Conservation (phyloP, 2,329 filamentous ascomycete species). For the Monilinia laxa region DNA sequence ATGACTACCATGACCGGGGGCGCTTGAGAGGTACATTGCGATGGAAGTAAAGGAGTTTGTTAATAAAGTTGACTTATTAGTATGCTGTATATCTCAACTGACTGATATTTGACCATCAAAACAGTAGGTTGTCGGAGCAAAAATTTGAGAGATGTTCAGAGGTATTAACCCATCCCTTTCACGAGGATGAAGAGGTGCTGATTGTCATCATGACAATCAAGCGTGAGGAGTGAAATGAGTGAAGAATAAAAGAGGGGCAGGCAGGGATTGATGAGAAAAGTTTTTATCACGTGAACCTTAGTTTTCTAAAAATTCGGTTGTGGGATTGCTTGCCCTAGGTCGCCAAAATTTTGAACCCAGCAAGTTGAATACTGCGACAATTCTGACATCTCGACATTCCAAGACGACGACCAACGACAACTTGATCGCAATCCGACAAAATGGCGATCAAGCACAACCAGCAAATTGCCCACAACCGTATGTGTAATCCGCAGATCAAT, state of each 20-base stretch:
- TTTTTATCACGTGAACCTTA: constrained; percentile 18
- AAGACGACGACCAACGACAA: constrained; percentile 32
- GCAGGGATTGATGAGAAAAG: constrained; percentile 6
- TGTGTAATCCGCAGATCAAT: constrained; percentile 45
- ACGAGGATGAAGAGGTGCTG: not conserved
- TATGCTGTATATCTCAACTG: not conserved
- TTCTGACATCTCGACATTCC: constrained; percentile 27
- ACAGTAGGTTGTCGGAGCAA: not conserved
- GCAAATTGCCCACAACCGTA: constrained; percentile 94
- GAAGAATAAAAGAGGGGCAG: constrained; percentile 17
- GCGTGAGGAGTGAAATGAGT: not conserved
- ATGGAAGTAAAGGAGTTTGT: not conserved
- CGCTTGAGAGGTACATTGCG: not conserved
- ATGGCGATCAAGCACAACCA: constrained; percentile 99
- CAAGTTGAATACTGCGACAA: constrained; percentile 28
- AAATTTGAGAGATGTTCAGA: not conserved
- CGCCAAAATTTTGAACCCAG: constrained; percentile 24
- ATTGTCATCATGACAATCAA: too few species aligned
- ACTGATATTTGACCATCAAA: not conserved
- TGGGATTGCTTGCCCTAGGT: constrained; percentile 25
- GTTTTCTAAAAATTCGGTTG: constrained; percentile 25
- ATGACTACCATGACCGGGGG: not conserved
- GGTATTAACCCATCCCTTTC: not conserved
- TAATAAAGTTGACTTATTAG: not conserved
- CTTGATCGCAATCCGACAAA: constrained; percentile 38